phyloP scores from a whole-genome alignment of 306 rosid species.

The Oxytropis ochrocephala region DNA sequence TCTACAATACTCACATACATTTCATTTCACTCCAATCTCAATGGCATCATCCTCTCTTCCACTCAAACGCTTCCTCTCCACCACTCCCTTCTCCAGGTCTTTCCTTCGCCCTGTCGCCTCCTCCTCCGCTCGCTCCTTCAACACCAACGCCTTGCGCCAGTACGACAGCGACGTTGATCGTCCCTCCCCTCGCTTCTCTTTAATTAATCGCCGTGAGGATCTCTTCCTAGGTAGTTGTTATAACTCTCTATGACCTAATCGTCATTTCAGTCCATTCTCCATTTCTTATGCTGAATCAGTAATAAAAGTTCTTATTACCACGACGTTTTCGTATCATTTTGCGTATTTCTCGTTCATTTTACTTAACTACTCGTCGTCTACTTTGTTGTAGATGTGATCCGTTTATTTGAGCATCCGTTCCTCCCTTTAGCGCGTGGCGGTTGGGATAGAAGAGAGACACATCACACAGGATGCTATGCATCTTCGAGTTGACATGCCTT shows the following conservation, averaged over 20 bases:
- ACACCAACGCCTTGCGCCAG: slow-evolving; percentile 36
- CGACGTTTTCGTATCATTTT: no score
- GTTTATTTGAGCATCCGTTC: slow-evolving; percentile 54
- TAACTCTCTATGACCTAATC: no score
- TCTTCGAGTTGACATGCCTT: slow-evolving; percentile 74
- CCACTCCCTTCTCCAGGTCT: slow-evolving; percentile 5
- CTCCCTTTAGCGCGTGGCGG: slow-evolving; percentile 55
- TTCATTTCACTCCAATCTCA: neutral
- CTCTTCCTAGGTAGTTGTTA: no score
- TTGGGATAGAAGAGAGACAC: slow-evolving; percentile 64
- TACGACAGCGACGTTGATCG: slow-evolving; percentile 21
- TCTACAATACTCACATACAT: no score
- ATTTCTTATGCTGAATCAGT: no score
- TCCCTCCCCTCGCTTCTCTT: slow-evolving; percentile 6
- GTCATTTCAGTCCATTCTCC: no score
- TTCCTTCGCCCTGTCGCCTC: neutral
- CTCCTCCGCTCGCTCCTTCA: slow-evolving; percentile 30
- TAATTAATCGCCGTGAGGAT: slow-evolving; percentile 12
- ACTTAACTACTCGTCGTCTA: neutral
- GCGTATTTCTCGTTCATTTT: no score
- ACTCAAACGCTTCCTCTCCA: slow-evolving; percentile 20
- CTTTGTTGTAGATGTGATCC: slow-evolving; percentile 43
- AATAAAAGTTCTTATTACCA: no score
- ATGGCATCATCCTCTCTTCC: slow-evolving; percentile 26
- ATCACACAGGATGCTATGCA: slow-evolving; percentile 36